Percentiles rank a stretch among this genome's conserved stretches.
These are phyloP conservation scores for Pichia manshurica DNA, from an alignment of 805 yeast genomes.

Conservation along the genomic window DNA sequence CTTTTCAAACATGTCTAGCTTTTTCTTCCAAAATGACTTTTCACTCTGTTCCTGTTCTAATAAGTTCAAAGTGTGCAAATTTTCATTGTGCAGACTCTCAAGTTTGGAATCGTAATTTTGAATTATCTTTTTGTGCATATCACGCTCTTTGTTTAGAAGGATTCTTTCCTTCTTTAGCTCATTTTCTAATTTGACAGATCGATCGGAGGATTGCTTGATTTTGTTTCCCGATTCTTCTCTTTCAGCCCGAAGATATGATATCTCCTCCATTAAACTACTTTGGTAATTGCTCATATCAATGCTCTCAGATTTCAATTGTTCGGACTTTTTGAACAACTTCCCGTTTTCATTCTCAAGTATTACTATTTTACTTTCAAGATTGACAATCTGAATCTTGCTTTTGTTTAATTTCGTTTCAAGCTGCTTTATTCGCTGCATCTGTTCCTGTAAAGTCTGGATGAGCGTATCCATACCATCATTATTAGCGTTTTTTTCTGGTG, in stretches of 20 bases:
- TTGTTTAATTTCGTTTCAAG: background rate
- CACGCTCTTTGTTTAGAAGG: slow-evolving; percentile 3
- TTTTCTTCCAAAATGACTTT: slow-evolving; percentile 2
- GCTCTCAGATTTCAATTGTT: background rate
- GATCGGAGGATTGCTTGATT: background rate
- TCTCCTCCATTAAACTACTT: background rate
- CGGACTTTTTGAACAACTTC: background rate
- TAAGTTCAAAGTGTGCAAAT: background rate
- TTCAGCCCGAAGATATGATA: background rate
- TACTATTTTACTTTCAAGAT: background rate
- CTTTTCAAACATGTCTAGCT: background rate
- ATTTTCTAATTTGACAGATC: background rate
- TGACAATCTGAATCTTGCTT: background rate
- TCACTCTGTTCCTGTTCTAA: background rate
- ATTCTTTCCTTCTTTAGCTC: slow-evolving; percentile 2
- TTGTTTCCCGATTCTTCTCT: background rate
- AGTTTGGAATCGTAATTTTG: slow-evolving; percentile 2
- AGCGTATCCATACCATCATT: background rate
- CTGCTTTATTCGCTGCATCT: background rate
- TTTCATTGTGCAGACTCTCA: slow-evolving; percentile 1
- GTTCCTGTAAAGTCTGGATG: background rate
- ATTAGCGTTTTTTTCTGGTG: background rate
- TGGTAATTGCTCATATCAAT: background rate
- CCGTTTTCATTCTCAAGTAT: background rate
- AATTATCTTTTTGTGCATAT: slow-evolving; percentile 1